phyloP scores from a whole-genome alignment of 1,284 basidiomycete genomes.

The Termitomyces sp. region DNA sequence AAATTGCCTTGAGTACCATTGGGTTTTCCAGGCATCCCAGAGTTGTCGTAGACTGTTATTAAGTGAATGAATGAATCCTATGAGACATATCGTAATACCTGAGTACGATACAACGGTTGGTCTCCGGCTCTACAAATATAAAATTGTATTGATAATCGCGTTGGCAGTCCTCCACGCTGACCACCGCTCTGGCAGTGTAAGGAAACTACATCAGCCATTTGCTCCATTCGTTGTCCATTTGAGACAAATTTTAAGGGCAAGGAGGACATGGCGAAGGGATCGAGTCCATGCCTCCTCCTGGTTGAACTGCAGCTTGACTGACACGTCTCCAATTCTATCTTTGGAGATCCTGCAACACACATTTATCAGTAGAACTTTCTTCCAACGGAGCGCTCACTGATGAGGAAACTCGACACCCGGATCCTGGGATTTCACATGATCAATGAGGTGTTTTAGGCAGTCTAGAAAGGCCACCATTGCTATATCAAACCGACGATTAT shows the following conservation, averaged over 20 bases:
- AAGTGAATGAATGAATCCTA: too few relatives aligned
- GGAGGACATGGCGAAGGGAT: slow-evolving; percentile 85
- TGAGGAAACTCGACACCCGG: slow-evolving; percentile 77
- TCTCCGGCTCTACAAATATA: too few relatives aligned
- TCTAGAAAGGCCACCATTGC: slow-evolving; percentile 96
- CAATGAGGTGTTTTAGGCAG: slow-evolving; percentile 87
- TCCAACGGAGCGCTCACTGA: slow-evolving; percentile 48
- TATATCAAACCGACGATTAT: slow-evolving; percentile 93
- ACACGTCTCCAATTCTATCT: slow-evolving; percentile 94
- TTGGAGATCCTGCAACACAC: slow-evolving; percentile 66
- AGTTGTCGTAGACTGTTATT: too few relatives aligned
- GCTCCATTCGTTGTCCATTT: slow-evolving; percentile 80
- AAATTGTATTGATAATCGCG: too few relatives aligned
- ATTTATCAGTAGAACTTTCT: background rate
- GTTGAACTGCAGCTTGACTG: slow-evolving; percentile 90
- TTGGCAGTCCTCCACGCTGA: too few relatives aligned
- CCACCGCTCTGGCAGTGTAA: background rate
- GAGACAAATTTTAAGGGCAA: slow-evolving; percentile 81
- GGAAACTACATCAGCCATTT: slow-evolving; percentile 34
- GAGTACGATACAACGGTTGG: background rate
- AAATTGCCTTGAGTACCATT: background rate
- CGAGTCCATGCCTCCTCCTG: slow-evolving; percentile 97
- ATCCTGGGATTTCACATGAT: slow-evolving; percentile 75
- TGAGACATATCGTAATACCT: background rate
- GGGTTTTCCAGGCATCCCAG: too few relatives aligned